Evolutionary conservation across 2,329 filamentous ascomycete species (phyloP).

Genomic region (Xylariaceae sp.): DNA sequence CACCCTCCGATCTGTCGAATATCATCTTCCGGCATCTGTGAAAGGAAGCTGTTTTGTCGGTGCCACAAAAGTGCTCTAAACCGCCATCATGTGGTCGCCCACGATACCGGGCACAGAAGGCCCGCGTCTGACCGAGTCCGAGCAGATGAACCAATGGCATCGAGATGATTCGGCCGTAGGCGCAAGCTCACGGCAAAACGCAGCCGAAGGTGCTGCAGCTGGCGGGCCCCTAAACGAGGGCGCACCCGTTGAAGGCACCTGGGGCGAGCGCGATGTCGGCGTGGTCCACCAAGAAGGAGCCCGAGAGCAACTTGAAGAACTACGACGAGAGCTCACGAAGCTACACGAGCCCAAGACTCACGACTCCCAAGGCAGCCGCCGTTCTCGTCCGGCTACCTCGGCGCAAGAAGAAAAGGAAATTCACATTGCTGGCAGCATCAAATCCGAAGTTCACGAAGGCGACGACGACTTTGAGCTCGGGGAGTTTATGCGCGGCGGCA

Average conservation of each 20-base stretch:
- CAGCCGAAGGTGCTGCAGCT: conserved; percentile 3
- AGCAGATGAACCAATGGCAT: conserved; percentile 26
- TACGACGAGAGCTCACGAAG: conserved; percentile 34
- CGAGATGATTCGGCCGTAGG: conserved; percentile 23
- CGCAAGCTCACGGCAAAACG: conserved; percentile 6
- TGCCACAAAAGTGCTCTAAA: too few species aligned
- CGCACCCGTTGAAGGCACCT: conserved; percentile 28
- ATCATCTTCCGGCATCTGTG: too few species aligned
- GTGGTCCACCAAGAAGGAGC: conserved; percentile 34
- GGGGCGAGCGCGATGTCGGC: conserved; percentile 36
- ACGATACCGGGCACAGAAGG: conserved; percentile 29
- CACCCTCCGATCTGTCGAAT: too few species aligned
- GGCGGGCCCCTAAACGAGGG: conserved; percentile 1
- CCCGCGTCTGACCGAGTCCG: conserved; percentile 32
- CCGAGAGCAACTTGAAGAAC: conserved; percentile 34
- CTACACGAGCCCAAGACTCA: conserved; percentile 34
- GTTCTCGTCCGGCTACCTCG: conserved; percentile 1
- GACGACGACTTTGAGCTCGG: conserved; percentile 57
- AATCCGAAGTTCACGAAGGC: too few species aligned
- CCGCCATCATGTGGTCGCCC: conserved; percentile 31
- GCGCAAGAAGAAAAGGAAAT: too few species aligned
- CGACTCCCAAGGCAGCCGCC: conserved; percentile 32
- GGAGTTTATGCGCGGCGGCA: conserved; percentile 66
- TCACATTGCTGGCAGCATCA: too few species aligned
- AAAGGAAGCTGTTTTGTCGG: too few species aligned